phyloP scores from a whole-genome alignment of 1,139 yeast species.

The Pichia cactophila region DNA sequence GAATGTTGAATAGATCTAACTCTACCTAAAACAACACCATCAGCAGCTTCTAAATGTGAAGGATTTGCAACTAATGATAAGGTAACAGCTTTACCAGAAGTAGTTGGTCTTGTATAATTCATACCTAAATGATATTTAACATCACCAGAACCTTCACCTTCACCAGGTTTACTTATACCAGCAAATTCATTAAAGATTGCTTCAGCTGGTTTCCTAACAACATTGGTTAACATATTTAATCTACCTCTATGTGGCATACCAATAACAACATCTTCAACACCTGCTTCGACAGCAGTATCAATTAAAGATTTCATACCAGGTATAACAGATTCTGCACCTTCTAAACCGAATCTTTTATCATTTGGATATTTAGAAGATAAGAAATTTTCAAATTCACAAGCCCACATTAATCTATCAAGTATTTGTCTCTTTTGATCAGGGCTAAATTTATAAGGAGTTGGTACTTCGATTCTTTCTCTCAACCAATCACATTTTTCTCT shows the following conservation, averaged over 20 bases:
- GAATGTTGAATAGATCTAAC: conserved; percentile 93
- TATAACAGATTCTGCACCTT: conserved; percentile 94
- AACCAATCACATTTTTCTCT: conserved; percentile 97
- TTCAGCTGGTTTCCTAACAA: conserved; percentile 97
- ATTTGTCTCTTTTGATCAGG: conserved; percentile 93
- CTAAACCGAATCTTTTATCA: conserved; percentile 97
- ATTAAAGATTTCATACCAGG: conserved; percentile 96
- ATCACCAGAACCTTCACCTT: conserved; percentile 88
- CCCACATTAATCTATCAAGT: conserved; percentile 94
- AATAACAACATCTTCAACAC: conserved; percentile 91
- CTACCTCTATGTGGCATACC: conserved; percentile 99
- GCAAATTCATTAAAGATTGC: conserved; percentile 93
- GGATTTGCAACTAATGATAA: conserved; percentile 97
- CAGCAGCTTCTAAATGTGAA: conserved; percentile 97
- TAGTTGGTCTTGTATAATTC: conserved; percentile 98
- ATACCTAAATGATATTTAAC: conserved; percentile 98
- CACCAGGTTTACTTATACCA: conserved; percentile 61
- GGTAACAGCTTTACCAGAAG: conserved; percentile 94
- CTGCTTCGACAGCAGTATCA: conserved; percentile 87
- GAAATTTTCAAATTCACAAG: conserved; percentile 88
- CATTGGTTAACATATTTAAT: conserved; percentile 93
- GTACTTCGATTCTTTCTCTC: conserved; percentile 92
- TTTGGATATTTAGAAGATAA: conserved; percentile 93
- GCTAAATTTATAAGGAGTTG: conserved; percentile 75
- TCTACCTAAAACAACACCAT: conserved; percentile 97